phyloP scores from a whole-genome alignment of 306 rosid species.

The Vigna angularis region DNA sequence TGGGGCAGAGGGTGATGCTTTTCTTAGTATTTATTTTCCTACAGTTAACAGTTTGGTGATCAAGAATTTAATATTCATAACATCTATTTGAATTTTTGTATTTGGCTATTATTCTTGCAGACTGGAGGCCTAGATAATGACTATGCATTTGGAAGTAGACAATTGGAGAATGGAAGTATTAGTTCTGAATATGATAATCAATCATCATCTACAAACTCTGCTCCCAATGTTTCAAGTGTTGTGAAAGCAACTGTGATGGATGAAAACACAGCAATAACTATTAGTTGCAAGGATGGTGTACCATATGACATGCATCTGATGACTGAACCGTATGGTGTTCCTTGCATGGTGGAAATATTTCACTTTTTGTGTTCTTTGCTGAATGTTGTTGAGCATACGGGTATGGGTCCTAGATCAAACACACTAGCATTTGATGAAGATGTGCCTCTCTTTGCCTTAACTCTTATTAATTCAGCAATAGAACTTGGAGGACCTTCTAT shows the following conservation, averaged over 20 bases:
- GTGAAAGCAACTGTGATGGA: slow-evolving; percentile 60
- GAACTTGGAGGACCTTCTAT: slow-evolving; percentile 95
- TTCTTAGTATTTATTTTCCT: slow-evolving; percentile 14
- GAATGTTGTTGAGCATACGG: slow-evolving; percentile 79
- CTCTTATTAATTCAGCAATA: slow-evolving; percentile 84
- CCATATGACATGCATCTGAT: slow-evolving; percentile 77
- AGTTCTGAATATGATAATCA: slow-evolving; percentile 74
- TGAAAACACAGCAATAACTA: slow-evolving; percentile 60
- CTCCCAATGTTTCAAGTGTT: slow-evolving; percentile 59
- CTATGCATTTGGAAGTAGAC: slow-evolving; percentile 71
- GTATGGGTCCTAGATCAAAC: slow-evolving; percentile 75
- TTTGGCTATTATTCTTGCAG: slow-evolving; percentile 59
- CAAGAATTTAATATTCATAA: slow-evolving; percentile 34
- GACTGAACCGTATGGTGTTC: slow-evolving; percentile 95
- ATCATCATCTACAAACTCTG: slow-evolving; percentile 56
- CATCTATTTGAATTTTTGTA: slow-evolving; percentile 28
- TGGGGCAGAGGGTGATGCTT: neutral
- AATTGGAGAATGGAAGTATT: slow-evolving; percentile 79
- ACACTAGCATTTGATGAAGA: slow-evolving; percentile 93
- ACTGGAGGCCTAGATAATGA: slow-evolving; percentile 65
- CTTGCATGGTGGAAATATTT: slow-evolving; percentile 99
- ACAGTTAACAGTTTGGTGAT: slow-evolving; percentile 40
- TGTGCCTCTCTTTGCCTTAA: slow-evolving; percentile 91
- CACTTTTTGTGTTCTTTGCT: slow-evolving; percentile 87
- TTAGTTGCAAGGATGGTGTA: slow-evolving; percentile 65